Conservation (phyloP, 2,329 filamentous ascomycete species). For the Geosmithia putterillii region DNA sequence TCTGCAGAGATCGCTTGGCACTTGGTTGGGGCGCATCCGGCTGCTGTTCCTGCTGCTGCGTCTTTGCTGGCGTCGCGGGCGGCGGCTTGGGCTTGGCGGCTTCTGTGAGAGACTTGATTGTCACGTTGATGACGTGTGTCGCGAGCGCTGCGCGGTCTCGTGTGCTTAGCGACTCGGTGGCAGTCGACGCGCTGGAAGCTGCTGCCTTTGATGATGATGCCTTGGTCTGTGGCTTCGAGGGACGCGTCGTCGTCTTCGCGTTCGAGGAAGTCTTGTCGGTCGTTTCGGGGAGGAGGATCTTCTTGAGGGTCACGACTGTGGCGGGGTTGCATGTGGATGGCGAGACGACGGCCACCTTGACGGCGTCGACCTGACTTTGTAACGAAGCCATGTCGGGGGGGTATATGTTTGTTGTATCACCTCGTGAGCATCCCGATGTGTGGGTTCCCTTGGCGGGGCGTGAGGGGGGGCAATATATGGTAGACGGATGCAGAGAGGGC, state of each 20-base stretch:
- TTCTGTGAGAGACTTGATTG: slow-evolving; percentile 57
- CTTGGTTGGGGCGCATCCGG: slow-evolving; percentile 12
- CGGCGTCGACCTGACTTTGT: slow-evolving; percentile 31
- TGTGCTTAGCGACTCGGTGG: slow-evolving; percentile 10
- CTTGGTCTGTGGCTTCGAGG: slow-evolving; percentile 12
- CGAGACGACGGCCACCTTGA: slow-evolving; percentile 41
- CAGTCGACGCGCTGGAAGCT: slow-evolving; percentile 4
- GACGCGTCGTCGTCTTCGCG: not conserved
- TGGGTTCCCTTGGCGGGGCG: not conserved
- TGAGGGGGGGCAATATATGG: not conserved
- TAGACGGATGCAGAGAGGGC: not conserved
- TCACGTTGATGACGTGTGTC: slow-evolving; percentile 59
- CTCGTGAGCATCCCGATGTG: not conserved
- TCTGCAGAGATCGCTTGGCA: slow-evolving; percentile 29
- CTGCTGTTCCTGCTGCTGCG: not conserved
- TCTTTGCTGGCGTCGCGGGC: slow-evolving; percentile 16
- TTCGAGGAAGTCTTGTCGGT: not conserved
- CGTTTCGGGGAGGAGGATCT: slow-evolving; percentile 26
- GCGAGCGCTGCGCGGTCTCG: slow-evolving; percentile 55
- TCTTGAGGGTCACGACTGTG: slow-evolving; percentile 33
- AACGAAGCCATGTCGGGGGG: slow-evolving; percentile 26
- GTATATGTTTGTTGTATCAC: slow-evolving; percentile 7
- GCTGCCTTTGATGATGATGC: slow-evolving; percentile 12
- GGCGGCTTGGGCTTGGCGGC: slow-evolving; percentile 38
- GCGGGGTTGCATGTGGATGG: slow-evolving; percentile 39